Evolutionary conservation across 2,329 filamentous ascomycete genomes (phyloP), one percentile per base, ranked within the genome.

Genomic region (Diaporthe helianthi): DNA sequence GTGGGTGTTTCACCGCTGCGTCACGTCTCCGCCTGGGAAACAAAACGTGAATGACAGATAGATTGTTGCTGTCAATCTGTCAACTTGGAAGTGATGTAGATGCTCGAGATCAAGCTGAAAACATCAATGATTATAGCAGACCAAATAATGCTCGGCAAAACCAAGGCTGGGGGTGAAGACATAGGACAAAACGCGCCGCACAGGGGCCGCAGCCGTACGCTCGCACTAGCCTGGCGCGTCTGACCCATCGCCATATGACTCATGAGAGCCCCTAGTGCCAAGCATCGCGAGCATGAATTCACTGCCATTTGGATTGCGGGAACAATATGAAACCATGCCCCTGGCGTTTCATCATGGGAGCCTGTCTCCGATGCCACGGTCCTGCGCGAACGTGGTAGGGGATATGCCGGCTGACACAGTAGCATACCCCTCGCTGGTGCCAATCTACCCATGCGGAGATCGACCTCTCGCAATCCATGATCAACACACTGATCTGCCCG

Each of bases 321-420:
- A 19, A 26, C 58, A 47, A 47, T n/a, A 33, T 61, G 58, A 61
- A 61, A 61, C 58, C 41, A 41, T 5, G 26, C 58, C 58, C 58
- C 58, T 61, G 24, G 41, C 6, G 58, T 61, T 61, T 61, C 58
- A 61, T 47, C 12, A 3, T 61, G 41, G 58, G 58, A 61, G 58
- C 41, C 47, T 61, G 58, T 61, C 41, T 47, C 41, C 26, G 26
- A 41, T 41, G 3, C 38, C 46, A 60, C 55, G 55, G 12, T 61
- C 55, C 55, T 26, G 38, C 19, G 55, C 19, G 55, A 38, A 33
- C 19, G 38, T 17, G 24, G 38, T 38, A 46, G 44, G 55, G 55
- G 33, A 38, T 2, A 61, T 61, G 55, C 58, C 26, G 41, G 58
- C 41, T n/a, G 19, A 38, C 19, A 33, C 19, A 7, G 24, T 6